These are phyloP conservation scores for Tirmania nivea DNA, from an alignment of 495 filamentous ascomycete species.

Conservation along the genomic window DNA sequence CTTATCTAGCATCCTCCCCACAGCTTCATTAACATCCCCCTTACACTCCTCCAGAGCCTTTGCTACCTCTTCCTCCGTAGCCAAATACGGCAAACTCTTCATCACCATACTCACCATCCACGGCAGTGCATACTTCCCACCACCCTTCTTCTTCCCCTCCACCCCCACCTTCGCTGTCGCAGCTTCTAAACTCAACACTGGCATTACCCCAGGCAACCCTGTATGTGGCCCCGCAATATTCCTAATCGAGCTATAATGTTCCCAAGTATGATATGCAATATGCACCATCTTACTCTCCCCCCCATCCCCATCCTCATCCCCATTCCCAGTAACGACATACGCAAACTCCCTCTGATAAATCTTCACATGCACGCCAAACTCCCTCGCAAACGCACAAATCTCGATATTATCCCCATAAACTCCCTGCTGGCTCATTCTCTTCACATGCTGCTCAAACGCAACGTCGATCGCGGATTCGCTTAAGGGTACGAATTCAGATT, in stretches of 20 bases:
- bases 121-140: conserved; percentile 23
- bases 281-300: conserved; percentile 23
- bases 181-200: conserved; percentile 14
- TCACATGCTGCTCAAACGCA: conserved; percentile 39
- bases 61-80: conserved; percentile 32
- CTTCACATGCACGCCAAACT: conserved; percentile 39
- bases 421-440: conserved; percentile 36
- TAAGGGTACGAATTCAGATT: conserved; percentile 18
- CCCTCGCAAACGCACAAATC: conserved; percentile 43
- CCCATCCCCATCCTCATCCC: conserved; percentile 19
- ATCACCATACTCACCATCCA: conserved; percentile 43
- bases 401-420: conserved; percentile 55
- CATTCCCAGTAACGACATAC: conserved; percentile 26
- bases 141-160: conserved; percentile 22
- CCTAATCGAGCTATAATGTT: conserved; percentile 58
- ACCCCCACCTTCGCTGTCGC: conserved; percentile 5
- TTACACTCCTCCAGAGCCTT: conserved; percentile 37
- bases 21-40: conserved; percentile 38
- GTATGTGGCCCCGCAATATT: conserved; percentile 37
- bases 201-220: conserved; percentile 29
- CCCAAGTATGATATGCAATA: conserved; percentile 51
- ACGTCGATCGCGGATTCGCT: conserved; percentile 37
- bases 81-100: conserved; percentile 33
- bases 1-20: conserved; percentile 12
- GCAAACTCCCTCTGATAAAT: conserved; percentile 33